A percentile compares a stretch with the other conserved stretches of the same genome.
Evolutionary conservation across 148 eudicot genomes (phyloP).

Genomic region (Rhododendron henanense): DNA sequence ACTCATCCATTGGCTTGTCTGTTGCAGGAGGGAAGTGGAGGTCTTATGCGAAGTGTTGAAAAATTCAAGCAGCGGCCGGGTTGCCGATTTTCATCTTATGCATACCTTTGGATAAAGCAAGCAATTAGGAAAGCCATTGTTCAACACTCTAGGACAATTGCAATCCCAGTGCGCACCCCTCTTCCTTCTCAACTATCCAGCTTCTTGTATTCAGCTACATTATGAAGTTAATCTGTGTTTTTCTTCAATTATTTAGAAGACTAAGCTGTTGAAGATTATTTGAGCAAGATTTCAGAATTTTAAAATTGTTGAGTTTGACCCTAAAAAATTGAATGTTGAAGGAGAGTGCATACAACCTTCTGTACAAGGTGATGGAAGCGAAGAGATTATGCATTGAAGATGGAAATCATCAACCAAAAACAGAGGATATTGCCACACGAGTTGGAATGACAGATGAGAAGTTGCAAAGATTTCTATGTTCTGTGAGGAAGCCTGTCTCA

Average conservation of each 20-base stretch:
- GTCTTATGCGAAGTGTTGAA: slow-evolving; percentile 83
- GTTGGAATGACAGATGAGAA: slow-evolving; percentile 75
- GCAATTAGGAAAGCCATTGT: slow-evolving; percentile 70
- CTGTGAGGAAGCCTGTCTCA: slow-evolving; percentile 65
- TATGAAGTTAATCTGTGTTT: not conserved
- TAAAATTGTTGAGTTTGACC: slow-evolving; percentile 5
- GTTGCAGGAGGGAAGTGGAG: slow-evolving; percentile 89
- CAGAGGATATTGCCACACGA: slow-evolving; percentile 61
- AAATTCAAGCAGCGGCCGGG: slow-evolving; percentile 83
- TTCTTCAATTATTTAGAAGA: not conserved
- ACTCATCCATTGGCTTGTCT: slow-evolving; percentile 12
- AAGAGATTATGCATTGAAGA: slow-evolving; percentile 57
- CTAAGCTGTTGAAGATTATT: not conserved
- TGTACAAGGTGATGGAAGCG: slow-evolving; percentile 68
- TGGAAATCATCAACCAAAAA: slow-evolving; percentile 59
- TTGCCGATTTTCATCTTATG: slow-evolving; percentile 86
- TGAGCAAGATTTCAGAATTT: not conserved
- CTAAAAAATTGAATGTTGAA: slow-evolving; percentile 26
- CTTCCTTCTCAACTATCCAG: not conserved
- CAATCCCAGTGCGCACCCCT: slow-evolving; percentile 65
- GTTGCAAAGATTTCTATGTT: slow-evolving; percentile 45
- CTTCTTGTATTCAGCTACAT: not conserved
- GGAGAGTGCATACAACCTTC: slow-evolving; percentile 76
- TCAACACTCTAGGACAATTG: slow-evolving; percentile 77
- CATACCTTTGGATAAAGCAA: slow-evolving; percentile 97